Evolutionary conservation across 2,329 filamentous ascomycete genomes (phyloP), one percentile per base, ranked within the genome.

Genomic region (Verticillium dahliae): DNA sequence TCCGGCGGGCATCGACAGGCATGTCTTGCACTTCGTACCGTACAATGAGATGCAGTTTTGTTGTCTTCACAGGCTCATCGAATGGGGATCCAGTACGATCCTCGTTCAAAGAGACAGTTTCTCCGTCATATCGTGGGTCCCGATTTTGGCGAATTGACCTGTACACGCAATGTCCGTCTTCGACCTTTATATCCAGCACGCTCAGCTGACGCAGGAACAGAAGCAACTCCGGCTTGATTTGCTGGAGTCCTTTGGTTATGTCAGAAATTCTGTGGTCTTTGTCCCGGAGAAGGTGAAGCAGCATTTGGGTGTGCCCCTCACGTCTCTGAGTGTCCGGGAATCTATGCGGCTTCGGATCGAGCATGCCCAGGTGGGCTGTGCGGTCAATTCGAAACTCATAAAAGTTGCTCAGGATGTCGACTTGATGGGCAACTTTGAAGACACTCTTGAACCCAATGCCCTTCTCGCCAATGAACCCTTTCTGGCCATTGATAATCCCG

Each of bases 381-480:
- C 65, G 65, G 59, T 72, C 69, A 61, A 74, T 72, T 33, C 66
- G 68, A 68, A 74, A 75, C 9, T 65, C 58, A 64, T 67, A 75
- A 39, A 61, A 35, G 10, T 70, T 67, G 22, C 68, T 72, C 10
- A 62, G 60, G 18, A 77, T 70, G 52, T 67, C 69, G 4, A 76
- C 73, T 1, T 63, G 60, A 50, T 68, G 60, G 1, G 73, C 70
- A 0, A 73, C 70, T 15, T 67, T 72, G 65, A 75, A 76, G 22
- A 74, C 71, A 2, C 70, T 68, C 62, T 76, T 75, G 71, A 75
- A 75, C 2, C 74, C 73, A 27, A 76, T 74, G 7, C 73, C 74
- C 60, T 74, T 76, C 59, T 75, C 73, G n/a, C 74, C 74, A 34
- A 73, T 73, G 55, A 69, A 73, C 10, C 69, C 67, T 13, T 41